Base-by-base conservation (phyloP, 345 rosid genomes). In the Brassica cretica region DNA sequence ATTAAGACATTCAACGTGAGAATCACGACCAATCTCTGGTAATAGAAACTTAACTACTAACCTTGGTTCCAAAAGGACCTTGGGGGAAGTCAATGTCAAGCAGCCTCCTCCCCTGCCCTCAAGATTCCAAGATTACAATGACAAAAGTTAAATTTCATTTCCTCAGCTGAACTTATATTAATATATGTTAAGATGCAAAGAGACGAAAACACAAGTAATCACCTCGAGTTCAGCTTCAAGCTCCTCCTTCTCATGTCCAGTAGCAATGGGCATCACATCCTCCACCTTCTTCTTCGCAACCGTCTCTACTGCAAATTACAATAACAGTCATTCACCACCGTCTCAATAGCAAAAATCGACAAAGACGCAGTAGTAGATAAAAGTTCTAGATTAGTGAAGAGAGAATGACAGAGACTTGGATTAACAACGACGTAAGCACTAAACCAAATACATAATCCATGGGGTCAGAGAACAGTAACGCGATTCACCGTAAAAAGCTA, bases 181-280 rank as follows among this genome's bases (percentile, higher is more conserved):
- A 6, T 55, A 58, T 64, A 2, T 64, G 4, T 59, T 44, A 19
- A 19, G 18, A n/a, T 32, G 66, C n/a, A 30, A 25, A 64, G 16
- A 70, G 16, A 70, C 16, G 44, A 19, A 32, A 24, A 60, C 6
- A 71, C 2, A 7, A 71, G 27, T 4, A 75, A 64, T 58, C 68
- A 94, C 97, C 98, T 86, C 72, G 49, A 90, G 73, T 81, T 88
- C 93, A 66, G 89, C 86, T 73, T 87, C 29, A 27, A 27, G 29
- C 29, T 27, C 29, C 29, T 27, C 29, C 29, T 27, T 27, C 29
- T 27, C 29, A 27, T 27, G 29, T 27, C 97, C 97, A 37, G 97
- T 92, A 1, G 97, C 97, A 80, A 90, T 88, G 11, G 92, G 97
- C 90, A 86, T 85, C 37, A 89, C 82, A 83, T 89, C 90, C 80